phyloP scores from a whole-genome alignment of 192 early-diverging fungal species.

The Backusella sp. region DNA sequence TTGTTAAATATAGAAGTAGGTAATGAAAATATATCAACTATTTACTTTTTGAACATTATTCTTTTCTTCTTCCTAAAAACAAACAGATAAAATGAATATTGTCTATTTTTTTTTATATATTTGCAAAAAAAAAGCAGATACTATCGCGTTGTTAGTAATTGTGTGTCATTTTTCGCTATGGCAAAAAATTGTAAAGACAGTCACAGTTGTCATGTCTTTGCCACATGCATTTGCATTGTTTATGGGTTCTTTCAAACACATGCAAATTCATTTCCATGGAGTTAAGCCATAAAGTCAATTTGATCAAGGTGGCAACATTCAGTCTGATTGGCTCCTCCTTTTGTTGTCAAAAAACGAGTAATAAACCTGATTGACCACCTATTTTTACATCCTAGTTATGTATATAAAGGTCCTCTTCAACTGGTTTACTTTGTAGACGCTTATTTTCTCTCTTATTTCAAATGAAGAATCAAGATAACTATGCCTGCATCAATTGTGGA shows the following conservation, averaged over 20 bases:
- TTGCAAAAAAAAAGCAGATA: not conserved
- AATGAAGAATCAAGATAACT: not conserved
- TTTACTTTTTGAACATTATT: slow-evolving; percentile 31
- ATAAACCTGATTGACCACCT: no score
- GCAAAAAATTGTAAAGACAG: not conserved
- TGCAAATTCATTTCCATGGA: no score
- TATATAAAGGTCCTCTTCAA: no score
- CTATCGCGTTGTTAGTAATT: not conserved
- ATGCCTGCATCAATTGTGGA: not conserved
- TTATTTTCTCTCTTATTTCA: not conserved
- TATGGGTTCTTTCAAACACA: no score
- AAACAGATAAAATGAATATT: not conserved
- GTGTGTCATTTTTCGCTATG: not conserved
- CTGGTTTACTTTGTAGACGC: no score
- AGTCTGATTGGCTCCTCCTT: no score
- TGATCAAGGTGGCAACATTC: no score
- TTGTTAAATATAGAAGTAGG: not conserved
- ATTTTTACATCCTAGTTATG: no score
- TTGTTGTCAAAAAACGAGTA: no score
- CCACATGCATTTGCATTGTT: not conserved
- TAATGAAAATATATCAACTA: not conserved
- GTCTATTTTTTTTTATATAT: not conserved
- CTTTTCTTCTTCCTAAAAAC: not conserved
- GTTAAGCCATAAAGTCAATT: no score
- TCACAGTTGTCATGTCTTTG: not conserved